These are phyloP conservation scores for Cyberlindnera galapagoensis DNA, from an alignment of 805 yeast genomes.

Conservation along the genomic window DNA sequence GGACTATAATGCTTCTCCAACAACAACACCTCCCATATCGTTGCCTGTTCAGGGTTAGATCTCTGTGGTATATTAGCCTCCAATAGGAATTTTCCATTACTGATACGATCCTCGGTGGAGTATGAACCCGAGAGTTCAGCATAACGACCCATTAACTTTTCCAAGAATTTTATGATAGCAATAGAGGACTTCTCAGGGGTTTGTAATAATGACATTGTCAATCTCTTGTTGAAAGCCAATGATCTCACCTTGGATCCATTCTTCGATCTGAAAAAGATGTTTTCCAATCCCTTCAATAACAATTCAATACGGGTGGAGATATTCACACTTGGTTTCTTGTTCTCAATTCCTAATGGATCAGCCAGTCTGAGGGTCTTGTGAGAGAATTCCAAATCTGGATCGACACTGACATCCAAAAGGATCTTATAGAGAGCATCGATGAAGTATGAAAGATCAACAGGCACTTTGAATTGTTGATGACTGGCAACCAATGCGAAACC, in stretches of 20 bases:
- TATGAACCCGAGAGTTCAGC: slow-evolving; percentile 70
- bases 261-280: slow-evolving; percentile 69
- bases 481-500: slow-evolving; percentile 81
- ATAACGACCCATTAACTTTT: slow-evolving; percentile 64
- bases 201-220: slow-evolving; percentile 60
- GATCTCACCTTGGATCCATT: slow-evolving; percentile 65
- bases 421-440: slow-evolving; percentile 68
- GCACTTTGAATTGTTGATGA: slow-evolving; percentile 64
- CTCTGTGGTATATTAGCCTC: slow-evolving; percentile 65
- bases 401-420: slow-evolving; percentile 61
- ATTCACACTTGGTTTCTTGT: slow-evolving; percentile 66
- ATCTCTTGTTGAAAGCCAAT: slow-evolving; percentile 74
- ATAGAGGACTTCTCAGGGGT: slow-evolving; percentile 85
- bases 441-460: slow-evolving; percentile 77
- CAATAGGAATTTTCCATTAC: slow-evolving; percentile 69
- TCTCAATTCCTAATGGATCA: slow-evolving; percentile 56
- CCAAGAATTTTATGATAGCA: slow-evolving; percentile 72
- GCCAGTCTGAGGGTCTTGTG: slow-evolving; percentile 74
- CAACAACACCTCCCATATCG: slow-evolving; percentile 81
- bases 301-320: slow-evolving; percentile 87
- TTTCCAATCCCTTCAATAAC: slow-evolving; percentile 68
- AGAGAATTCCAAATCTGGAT: slow-evolving; percentile 80
- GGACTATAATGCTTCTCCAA: slow-evolving; percentile 83
- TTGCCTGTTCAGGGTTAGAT: slow-evolving; percentile 81
- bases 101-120: slow-evolving; percentile 82